phyloP scores from a whole-genome alignment of 2,329 filamentous ascomycete genomes.

The Trichoderma afroharzianum region DNA sequence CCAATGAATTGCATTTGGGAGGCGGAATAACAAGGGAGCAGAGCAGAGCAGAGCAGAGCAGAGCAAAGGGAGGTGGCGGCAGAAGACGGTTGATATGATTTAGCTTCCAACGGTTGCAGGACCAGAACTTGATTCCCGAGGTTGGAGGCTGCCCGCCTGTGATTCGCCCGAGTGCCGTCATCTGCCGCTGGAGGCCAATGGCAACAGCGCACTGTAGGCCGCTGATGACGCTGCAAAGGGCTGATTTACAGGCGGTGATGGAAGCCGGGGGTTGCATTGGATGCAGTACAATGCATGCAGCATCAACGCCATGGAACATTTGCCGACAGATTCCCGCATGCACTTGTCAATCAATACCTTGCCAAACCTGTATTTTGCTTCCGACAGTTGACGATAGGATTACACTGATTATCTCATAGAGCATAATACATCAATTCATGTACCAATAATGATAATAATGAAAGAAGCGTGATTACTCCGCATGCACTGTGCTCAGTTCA shows the following conservation, averaged over 20 bases:
- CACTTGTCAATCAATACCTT: neutral
- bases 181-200: neutral
- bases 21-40: neutral
- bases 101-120: neutral
- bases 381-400: neutral
- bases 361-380: neutral
- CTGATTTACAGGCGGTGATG: constrained; percentile 3
- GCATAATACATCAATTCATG: neutral
- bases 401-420: neutral
- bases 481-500: neutral
- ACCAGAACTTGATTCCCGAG: constrained; percentile 12
- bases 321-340: neutral
- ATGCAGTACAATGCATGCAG: neutral
- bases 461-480: neutral
- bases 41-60: neutral
- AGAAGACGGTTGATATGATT: neutral
- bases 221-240: constrained; percentile 1
- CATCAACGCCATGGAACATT: neutral
- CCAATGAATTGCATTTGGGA: neutral
- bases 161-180: constrained; percentile 16
- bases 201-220: constrained; percentile 3
- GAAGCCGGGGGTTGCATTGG: neutral
- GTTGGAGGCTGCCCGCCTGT: constrained; percentile 4
- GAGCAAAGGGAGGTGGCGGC: constrained; percentile 5
- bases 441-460: neutral